Evolutionary conservation across 106 monocot genomes (phyloP), one percentile per base, ranked within the genome.

Genomic region (Dioscorea alata): DNA sequence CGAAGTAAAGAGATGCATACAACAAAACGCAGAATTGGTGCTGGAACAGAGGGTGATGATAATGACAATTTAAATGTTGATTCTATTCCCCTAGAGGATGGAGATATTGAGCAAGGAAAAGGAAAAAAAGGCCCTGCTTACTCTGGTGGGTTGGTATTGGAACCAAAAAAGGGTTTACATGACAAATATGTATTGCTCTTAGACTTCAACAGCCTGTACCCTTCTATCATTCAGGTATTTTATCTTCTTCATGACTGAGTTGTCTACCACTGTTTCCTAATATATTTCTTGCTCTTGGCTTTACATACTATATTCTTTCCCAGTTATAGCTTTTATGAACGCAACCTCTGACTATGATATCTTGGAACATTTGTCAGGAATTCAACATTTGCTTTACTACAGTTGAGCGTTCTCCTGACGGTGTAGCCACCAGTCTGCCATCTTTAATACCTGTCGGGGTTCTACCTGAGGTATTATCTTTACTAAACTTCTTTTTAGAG

Each of bases 331-430:
- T 42, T 8, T 6, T 42, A 42, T 28, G 28, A 28, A 3, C 28
- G 28, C 28, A 28, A 28, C 2, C 28, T 28, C 2, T 28, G 28
- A 28, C 28, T 1, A 28, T 28, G 28, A 28, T 4, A 51, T 51
- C 13, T 42, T 68, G 50, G 61, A 54, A 57, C 64, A 59, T 24
- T 75, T 66, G 58, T 59, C 74, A 97, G 97, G 97, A 97, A 74
- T 97, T 87, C 70, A 97, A 97, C 74, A 97, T 97, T 61, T 97
- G 97, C 79, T 97, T 97, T 61, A 97, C 97, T 48, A 92, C 97
- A 10, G 86, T 97, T 65, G 89, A 97, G 59, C 74, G 89, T 57
- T 81, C 80, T 61, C 32, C 56, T 74, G 87, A 89, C 56, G 82
- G 74, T 62, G 62, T 33, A 13, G 20, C 60, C 66, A 81, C 86